These are phyloP conservation scores for Starmerella stellata DNA, from an alignment of 805 yeast species.

Conservation along the genomic window DNA sequence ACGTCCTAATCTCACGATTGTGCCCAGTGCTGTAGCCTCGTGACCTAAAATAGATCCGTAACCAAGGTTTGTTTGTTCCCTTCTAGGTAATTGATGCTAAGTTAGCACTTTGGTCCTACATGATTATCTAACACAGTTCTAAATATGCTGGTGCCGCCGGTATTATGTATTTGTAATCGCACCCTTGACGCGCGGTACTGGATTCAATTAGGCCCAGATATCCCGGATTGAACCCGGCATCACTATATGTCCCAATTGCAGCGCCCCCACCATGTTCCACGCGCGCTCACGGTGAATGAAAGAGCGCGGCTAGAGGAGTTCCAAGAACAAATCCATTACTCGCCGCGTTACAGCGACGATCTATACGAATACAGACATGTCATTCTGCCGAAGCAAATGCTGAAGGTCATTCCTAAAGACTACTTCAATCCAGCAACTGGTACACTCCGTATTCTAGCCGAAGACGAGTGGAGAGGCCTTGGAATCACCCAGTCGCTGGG, in stretches of 20 bases:
- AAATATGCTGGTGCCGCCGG: constrained; percentile 10
- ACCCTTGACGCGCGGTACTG: neutral
- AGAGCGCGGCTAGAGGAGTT: constrained; percentile 75
- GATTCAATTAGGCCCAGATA: neutral
- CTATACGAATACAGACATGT: constrained; percentile 89
- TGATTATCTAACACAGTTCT: too few species aligned
- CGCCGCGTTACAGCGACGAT: constrained; percentile 79
- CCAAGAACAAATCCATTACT: constrained; percentile 85
- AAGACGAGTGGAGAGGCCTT: constrained; percentile 96
- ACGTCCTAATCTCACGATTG: too few species aligned
- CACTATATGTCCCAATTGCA: constrained; percentile 7
- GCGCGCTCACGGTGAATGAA: constrained; percentile 68
- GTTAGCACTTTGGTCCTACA: too few species aligned
- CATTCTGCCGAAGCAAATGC: constrained; percentile 88
- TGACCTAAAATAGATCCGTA: too few species aligned
- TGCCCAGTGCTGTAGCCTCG: too few species aligned
- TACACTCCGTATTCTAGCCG: constrained; percentile 70
- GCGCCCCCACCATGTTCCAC: constrained; percentile 16
- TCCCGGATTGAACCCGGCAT: neutral
- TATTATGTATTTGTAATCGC: neutral
- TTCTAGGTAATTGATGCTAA: too few species aligned
- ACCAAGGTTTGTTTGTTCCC: too few species aligned
- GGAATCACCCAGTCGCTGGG: constrained; percentile 96
- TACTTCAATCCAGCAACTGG: constrained; percentile 89
- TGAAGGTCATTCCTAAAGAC: constrained; percentile 82